Percentiles rank a stretch among this genome's conserved stretches.
These are phyloP conservation scores for barrel medic (Medicago truncatula) DNA, from an alignment of 306 rosid genomes.

Conservation along the genomic window DNA sequence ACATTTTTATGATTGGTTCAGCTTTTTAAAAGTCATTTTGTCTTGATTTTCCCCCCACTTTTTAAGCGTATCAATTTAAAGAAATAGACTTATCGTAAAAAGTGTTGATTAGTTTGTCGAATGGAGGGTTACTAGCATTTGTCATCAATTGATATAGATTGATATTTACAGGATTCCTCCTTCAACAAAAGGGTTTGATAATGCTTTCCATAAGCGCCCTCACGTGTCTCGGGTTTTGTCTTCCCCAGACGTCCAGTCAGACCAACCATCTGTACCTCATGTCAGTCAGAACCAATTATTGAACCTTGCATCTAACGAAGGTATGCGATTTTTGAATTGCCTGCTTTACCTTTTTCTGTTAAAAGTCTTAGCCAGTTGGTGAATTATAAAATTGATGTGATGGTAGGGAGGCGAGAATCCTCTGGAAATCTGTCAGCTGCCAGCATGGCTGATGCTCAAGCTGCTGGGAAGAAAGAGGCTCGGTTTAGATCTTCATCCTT, in stretches of 20 bases:
- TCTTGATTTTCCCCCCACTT: too few species aligned
- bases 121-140: neutral
- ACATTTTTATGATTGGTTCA: too few species aligned
- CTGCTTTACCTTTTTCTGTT: neutral
- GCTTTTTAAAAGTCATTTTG: too few species aligned
- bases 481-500: conserved; percentile 61
- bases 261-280: conserved; percentile 49
- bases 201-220: conserved; percentile 51
- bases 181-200: conserved; percentile 56
- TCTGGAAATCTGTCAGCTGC: conserved; percentile 46
- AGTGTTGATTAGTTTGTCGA: neutral
- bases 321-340: conserved; percentile 36
- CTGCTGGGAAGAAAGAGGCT: conserved; percentile 57
- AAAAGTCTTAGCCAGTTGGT: conserved; percentile 2
- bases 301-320: conserved; percentile 47
- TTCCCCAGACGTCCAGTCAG: conserved; percentile 67
- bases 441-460: conserved; percentile 48
- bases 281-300: conserved; percentile 49
- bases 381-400: conserved; percentile 23
- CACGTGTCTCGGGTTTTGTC: conserved; percentile 59
- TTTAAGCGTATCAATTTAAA: too few species aligned
- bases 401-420: conserved; percentile 49
- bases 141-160: neutral
- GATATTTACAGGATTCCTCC: conserved; percentile 52
- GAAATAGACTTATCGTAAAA: neutral